phyloP scores from a whole-genome alignment of 2,329 filamentous ascomycete species.

The Fragosphaeria purpurea region DNA sequence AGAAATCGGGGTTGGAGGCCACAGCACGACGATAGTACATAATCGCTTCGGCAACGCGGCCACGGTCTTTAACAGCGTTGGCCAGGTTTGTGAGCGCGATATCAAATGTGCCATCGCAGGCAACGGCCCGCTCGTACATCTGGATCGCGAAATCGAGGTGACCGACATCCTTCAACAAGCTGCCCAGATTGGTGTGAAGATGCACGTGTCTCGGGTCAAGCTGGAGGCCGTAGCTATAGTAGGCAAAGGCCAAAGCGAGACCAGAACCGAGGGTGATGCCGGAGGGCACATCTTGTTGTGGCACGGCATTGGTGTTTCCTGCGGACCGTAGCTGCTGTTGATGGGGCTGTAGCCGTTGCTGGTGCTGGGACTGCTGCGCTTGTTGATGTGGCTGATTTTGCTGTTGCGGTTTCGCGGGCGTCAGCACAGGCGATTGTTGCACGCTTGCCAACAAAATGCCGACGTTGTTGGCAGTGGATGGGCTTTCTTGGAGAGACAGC shows the following conservation, averaged over 20 bases:
- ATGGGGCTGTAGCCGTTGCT: background rate
- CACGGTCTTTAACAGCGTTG: conserved; percentile 96
- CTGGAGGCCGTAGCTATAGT: conserved; percentile 88
- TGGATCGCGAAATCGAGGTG: conserved; percentile 84
- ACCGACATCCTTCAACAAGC: conserved; percentile 89
- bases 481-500: conserved; percentile 85
- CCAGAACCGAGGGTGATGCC: conserved; percentile 81
- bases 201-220: conserved; percentile 87
- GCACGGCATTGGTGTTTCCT: conserved; percentile 2
- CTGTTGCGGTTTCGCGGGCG: background rate
- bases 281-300: conserved; percentile 41
- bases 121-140: conserved; percentile 94
- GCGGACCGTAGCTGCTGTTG: conserved; percentile 6
- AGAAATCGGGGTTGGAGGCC: conserved; percentile 84
- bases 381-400: background rate
- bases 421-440: conserved; percentile 47
- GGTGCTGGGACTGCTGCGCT: background rate
- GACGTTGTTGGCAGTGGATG: conserved; percentile 96
- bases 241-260: conserved; percentile 75
- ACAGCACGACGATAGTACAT: conserved; percentile 85
- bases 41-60: conserved; percentile 85
- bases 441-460: conserved; percentile 94
- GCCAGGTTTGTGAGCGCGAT: conserved; percentile 94
- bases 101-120: conserved; percentile 88
- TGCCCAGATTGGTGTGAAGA: conserved; percentile 92